Evolutionary conservation across 805 yeast genomes (phyloP).

Genomic region (Saturnispora diversa): DNA sequence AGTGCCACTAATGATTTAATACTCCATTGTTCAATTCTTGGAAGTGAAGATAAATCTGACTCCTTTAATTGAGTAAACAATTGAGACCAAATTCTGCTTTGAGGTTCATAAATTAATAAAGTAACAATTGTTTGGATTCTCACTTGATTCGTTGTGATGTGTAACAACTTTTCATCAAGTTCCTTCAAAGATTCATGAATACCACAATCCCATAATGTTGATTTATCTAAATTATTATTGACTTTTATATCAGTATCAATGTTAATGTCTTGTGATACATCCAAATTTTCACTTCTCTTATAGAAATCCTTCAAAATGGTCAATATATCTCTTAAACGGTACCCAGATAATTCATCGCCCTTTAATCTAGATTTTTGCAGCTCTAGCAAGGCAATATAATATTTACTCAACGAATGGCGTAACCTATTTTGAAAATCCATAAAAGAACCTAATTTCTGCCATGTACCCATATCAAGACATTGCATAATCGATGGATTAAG

Average conservation of each 20-base stretch:
- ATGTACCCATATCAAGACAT: slow-evolving; percentile 53
- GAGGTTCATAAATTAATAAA: slow-evolving; percentile 30
- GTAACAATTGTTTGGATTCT: slow-evolving; percentile 33
- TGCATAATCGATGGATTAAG: slow-evolving; percentile 39
- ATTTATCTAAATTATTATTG: slow-evolving; percentile 55
- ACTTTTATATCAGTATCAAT: slow-evolving; percentile 28
- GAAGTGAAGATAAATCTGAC: slow-evolving; percentile 18
- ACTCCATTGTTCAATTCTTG: slow-evolving; percentile 34
- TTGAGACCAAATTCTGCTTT: slow-evolving; percentile 23
- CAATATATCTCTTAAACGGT: slow-evolving; percentile 7
- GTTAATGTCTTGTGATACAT: neutral
- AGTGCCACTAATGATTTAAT: slow-evolving; percentile 16
- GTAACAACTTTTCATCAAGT: slow-evolving; percentile 20
- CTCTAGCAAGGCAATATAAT: slow-evolving; percentile 30
- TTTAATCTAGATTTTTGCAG: slow-evolving; percentile 30
- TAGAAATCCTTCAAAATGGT: slow-evolving; percentile 15
- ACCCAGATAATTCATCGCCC: slow-evolving; percentile 18
- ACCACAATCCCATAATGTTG: slow-evolving; percentile 46
- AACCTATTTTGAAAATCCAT: slow-evolving; percentile 50
- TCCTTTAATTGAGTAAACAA: slow-evolving; percentile 14
- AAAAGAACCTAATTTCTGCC: slow-evolving; percentile 61
- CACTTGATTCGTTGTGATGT: slow-evolving; percentile 24
- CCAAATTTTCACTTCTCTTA: slow-evolving; percentile 2
- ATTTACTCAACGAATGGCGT: slow-evolving; percentile 40
- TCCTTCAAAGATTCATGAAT: slow-evolving; percentile 25